Percentiles rank a stretch among this genome's conserved stretches.
These are phyloP conservation scores for Tricharina praecox DNA, from an alignment of 495 filamentous ascomycete species.

Conservation along the genomic window DNA sequence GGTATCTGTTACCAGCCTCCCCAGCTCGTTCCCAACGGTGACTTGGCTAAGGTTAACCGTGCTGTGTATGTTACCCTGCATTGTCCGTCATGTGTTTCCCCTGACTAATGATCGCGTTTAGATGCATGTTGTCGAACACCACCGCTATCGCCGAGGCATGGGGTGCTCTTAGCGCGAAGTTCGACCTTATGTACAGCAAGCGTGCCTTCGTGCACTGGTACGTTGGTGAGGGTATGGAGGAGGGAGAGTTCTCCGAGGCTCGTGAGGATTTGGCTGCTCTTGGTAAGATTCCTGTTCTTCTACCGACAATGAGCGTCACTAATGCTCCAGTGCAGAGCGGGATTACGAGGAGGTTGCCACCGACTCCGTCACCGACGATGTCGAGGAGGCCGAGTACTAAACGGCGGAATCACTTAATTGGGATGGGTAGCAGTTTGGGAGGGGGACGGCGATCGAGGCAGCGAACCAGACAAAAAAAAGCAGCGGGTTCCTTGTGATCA, in stretches of 20 bases:
- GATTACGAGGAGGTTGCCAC: conserved; percentile 99
- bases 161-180: conserved; percentile 78
- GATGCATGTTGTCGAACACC: conserved; percentile 78
- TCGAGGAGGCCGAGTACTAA: conserved; percentile 91
- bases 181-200: conserved; percentile 95
- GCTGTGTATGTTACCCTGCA: conserved; percentile 37
- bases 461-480: neutral
- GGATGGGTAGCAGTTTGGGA: neutral
- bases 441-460: neutral
- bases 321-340: conserved; percentile 42
- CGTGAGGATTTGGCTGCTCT: conserved; percentile 78
- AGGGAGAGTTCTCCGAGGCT: conserved; percentile 83
- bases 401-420: neutral
- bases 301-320: conserved; percentile 3
- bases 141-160: conserved; percentile 84
- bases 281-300: conserved; percentile 18
- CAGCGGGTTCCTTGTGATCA: conserved; percentile 3
- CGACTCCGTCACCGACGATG: conserved; percentile 79
- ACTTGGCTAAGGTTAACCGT: conserved; percentile 69
- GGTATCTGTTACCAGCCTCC: conserved; percentile 90
- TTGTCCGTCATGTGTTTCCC: neutral
- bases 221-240: conserved; percentile 90
- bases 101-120: conserved; percentile 14
- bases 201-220: conserved; percentile 93
- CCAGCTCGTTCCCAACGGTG: conserved; percentile 55